Evolutionary conservation across 805 yeast species (phyloP).

Genomic region (Lachancea lanzarotensis): DNA sequence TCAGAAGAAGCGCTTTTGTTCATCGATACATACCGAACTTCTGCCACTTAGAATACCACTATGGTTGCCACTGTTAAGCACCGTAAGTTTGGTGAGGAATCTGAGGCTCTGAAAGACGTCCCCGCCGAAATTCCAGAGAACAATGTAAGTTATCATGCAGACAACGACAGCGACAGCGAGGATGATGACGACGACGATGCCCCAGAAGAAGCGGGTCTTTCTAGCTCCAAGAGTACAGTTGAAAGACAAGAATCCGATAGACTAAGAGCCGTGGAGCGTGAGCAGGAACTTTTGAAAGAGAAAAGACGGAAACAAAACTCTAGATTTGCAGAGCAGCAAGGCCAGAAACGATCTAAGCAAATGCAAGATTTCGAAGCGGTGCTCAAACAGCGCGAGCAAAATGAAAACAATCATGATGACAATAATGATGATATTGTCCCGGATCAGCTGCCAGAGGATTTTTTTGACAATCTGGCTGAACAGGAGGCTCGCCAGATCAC

Average conservation of each 20-base stretch:
- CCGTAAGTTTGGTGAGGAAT: constrained; percentile 7
- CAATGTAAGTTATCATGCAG: constrained; percentile 12
- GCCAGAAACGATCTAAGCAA: constrained; percentile 23
- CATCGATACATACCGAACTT: too few relatives aligned
- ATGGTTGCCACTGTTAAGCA: neutral
- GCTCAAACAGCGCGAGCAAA: neutral
- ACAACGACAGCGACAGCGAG: constrained; percentile 33
- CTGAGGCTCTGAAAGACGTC: constrained; percentile 5
- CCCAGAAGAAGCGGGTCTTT: constrained; percentile 43
- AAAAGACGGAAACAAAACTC: constrained; percentile 31
- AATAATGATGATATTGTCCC: constrained; percentile 19
- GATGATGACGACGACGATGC: constrained; percentile 41
- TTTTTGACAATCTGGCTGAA: constrained; percentile 31
- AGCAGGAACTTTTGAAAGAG: constrained; percentile 27
- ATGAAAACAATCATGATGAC: constrained; percentile 11
- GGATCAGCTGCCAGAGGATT: constrained; percentile 36
- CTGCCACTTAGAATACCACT: neutral
- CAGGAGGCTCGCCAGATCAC: constrained; percentile 16
- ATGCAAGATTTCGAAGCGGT: constrained; percentile 6
- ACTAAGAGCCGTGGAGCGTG: constrained; percentile 22
- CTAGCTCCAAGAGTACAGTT: constrained; percentile 22
- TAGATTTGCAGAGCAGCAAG: constrained; percentile 30
- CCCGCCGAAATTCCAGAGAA: constrained; percentile 5
- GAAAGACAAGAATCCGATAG: constrained; percentile 24
- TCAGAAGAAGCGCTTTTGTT: too few relatives aligned